Conservation (phyloP, 169 alveolate genomes). For the Plasmodium ovale region DNA sequence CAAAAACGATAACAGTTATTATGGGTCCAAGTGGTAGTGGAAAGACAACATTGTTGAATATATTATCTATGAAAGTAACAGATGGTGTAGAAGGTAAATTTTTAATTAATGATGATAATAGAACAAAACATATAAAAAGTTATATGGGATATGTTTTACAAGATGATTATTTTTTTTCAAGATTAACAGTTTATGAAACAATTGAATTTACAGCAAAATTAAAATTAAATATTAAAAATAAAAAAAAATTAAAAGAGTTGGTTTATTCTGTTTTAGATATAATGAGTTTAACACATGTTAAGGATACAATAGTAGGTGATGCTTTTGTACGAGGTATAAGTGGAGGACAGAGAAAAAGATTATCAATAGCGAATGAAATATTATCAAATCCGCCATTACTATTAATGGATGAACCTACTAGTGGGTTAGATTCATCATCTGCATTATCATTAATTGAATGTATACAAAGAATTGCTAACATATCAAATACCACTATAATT, state of each 20-base stretch:
- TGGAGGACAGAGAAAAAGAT: conserved; percentile 90
- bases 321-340: conserved; percentile 82
- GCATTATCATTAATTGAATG: conserved; percentile 81
- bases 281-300: conserved; percentile 80
- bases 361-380: conserved; percentile 89
- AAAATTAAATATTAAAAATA: conserved; percentile 78
- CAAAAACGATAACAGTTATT: conserved; percentile 69
- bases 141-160: conserved; percentile 76
- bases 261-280: conserved; percentile 78
- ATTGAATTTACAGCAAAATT: conserved; percentile 80
- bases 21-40: conserved; percentile 88
- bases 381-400: conserved; percentile 87
- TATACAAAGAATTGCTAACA: conserved; percentile 71
- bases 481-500: conserved; percentile 77
- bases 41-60: conserved; percentile 83
- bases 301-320: conserved; percentile 81
- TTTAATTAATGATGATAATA: conserved; percentile 16
- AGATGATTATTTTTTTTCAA: conserved; percentile 79
- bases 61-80: conserved; percentile 77
- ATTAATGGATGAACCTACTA: conserved; percentile 92
- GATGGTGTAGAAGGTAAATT: conserved; percentile 55
- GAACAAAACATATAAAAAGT: conserved; percentile 42
- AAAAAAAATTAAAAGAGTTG: conserved; percentile 70
- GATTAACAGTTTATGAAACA: conserved; percentile 80
- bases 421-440: conserved; percentile 90